These are phyloP conservation scores for Mentha longifolia DNA, from an alignment of 257 asterid species.

Conservation along the genomic window DNA sequence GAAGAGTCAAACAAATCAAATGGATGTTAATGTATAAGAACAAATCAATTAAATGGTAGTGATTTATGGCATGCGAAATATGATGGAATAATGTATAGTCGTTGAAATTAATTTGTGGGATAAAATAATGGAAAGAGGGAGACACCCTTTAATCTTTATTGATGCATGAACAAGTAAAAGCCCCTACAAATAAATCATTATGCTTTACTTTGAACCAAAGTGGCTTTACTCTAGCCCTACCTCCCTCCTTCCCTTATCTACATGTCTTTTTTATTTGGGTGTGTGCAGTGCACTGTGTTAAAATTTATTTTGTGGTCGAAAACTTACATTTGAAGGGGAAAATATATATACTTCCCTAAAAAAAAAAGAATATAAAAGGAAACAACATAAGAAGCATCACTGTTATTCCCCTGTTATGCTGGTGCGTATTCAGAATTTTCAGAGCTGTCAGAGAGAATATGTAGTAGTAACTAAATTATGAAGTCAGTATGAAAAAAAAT, in stretches of 20 bases:
- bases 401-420: conserved; percentile 26
- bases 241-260: conserved; percentile 37
- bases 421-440: conserved; percentile 26
- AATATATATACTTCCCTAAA: too few relatives aligned
- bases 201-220: conserved; percentile 34
- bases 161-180: conserved; percentile 39
- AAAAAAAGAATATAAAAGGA: neutral
- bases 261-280: conserved; percentile 25
- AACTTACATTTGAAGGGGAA: conserved; percentile 1
- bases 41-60: neutral
- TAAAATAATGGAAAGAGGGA: neutral
- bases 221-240: conserved; percentile 42
- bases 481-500: conserved; percentile 13
- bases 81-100: conserved; percentile 32
- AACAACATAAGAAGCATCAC: conserved; percentile 11
- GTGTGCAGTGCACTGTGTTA: conserved; percentile 25
- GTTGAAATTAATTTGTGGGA: conserved; percentile 15
- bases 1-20: too few relatives aligned
- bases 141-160: conserved; percentile 20
- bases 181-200: conserved; percentile 40
- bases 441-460: conserved; percentile 40
- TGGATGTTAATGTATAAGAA: neutral
- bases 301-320: conserved; percentile 30
- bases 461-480: neutral
- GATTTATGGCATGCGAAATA: conserved; percentile 36